Conservation (phyloP, 148 eudicot species). For the Rhododendron williamsianum region DNA sequence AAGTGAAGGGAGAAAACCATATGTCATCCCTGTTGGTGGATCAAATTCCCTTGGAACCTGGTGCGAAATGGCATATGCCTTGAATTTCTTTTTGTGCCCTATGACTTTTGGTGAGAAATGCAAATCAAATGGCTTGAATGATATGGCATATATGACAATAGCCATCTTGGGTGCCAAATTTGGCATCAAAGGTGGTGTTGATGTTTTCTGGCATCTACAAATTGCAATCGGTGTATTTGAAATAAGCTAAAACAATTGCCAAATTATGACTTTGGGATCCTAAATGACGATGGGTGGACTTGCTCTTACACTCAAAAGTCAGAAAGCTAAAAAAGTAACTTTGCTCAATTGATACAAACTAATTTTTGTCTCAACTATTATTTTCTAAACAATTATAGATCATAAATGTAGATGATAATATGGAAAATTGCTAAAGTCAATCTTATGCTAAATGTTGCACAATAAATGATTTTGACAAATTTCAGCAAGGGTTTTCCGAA, state of each 20-base stretch:
- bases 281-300: neutral
- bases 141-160: too few species aligned
- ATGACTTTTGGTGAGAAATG: neutral
- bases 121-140: too few species aligned
- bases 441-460: neutral
- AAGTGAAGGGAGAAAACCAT: constrained; percentile 88
- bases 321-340: neutral
- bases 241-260: too few species aligned
- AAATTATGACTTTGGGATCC: neutral
- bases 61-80: constrained; percentile 33
- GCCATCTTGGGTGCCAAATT: too few species aligned
- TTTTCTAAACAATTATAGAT: neutral
- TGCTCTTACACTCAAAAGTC: neutral
- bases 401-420: neutral
- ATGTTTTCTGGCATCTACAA: neutral
- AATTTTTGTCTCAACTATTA: neutral
- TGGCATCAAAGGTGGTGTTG: too few species aligned
- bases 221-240: neutral
- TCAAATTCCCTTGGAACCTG: constrained; percentile 95
- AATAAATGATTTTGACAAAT: neutral
- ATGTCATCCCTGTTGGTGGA: constrained; percentile 98
- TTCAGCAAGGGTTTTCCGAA: too few species aligned
- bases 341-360: neutral
- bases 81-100: neutral
- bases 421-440: neutral